Percentiles rank a stretch among this genome's conserved stretches.
Conservation (phyloP, 768 basidiomycete species). For the Rhodotorula toruloides region DNA sequence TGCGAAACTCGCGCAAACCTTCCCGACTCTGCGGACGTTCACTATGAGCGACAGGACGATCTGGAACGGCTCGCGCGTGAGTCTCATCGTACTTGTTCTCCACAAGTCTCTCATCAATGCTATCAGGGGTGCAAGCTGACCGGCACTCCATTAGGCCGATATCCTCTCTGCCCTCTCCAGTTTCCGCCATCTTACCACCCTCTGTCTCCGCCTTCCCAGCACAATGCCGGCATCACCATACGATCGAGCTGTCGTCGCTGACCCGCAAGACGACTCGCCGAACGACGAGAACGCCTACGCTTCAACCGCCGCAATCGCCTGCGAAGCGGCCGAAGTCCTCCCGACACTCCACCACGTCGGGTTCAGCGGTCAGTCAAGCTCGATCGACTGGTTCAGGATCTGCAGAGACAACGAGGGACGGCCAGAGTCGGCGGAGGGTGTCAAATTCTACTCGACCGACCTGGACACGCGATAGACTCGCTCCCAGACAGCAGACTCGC, state of each 20-base stretch:
- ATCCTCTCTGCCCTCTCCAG: neutral
- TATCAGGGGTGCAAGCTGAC: too few species aligned
- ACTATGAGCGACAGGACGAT: neutral
- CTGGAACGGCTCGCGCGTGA: constrained; percentile 2
- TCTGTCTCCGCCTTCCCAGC: constrained; percentile 1
- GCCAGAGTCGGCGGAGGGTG: neutral
- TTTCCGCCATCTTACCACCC: neutral
- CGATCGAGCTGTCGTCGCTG: too few species aligned
- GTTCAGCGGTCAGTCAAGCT: neutral
- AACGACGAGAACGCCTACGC: neutral
- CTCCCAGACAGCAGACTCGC: neutral
- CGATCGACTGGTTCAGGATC: constrained; percentile 4
- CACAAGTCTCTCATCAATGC: neutral
- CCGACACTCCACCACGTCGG: neutral
- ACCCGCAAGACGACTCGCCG: neutral
- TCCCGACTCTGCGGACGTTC: neutral
- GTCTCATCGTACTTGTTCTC: too few species aligned
- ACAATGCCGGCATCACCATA: neutral
- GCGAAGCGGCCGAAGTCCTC: neutral
- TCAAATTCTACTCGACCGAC: neutral
- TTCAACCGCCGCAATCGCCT: neutral
- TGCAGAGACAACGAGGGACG: neutral
- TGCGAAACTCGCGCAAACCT: neutral
- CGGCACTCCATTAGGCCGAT: neutral
- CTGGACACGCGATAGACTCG: neutral